These are phyloP conservation scores for Solanum rostratum DNA, from an alignment of 257 asterid species.

Conservation along the genomic window DNA sequence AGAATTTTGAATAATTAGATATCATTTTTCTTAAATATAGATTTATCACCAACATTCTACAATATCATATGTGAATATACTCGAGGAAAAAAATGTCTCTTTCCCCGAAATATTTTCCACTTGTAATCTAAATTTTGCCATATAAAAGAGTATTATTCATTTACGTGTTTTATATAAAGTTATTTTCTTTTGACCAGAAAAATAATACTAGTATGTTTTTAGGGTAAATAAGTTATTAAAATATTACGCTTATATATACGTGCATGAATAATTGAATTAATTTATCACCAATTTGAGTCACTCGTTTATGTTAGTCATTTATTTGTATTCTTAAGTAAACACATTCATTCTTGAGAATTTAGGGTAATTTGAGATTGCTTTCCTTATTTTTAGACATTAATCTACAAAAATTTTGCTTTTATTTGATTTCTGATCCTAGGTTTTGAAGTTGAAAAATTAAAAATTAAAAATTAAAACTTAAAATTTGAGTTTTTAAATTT, in stretches of 20 bases:
- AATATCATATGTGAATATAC: no score
- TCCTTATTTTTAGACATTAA: not conserved
- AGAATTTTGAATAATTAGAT: not conserved
- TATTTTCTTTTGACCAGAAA: no score
- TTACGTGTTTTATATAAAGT: no score
- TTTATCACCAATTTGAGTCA: not conserved
- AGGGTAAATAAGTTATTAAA: no score
- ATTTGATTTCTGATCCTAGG: not conserved
- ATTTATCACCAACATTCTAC: no score
- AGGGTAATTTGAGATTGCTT: not conserved
- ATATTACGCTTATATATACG: not conserved
- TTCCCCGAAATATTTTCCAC: no score
- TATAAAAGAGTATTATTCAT: not conserved
- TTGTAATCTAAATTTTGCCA: no score
- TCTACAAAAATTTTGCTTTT: not conserved
- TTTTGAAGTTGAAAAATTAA: not conserved
- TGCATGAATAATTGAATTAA: no score
- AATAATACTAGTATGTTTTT: no score
- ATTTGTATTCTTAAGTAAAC: not conserved
- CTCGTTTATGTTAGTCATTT: fast-evolving
- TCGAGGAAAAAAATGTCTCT: no score
- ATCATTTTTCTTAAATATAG: no score
- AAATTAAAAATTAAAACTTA: not conserved
- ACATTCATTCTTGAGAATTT: not conserved
- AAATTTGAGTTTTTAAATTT: not conserved